Conservation (phyloP, 345 rosid genomes). For the Rhizophora mangle region DNA sequence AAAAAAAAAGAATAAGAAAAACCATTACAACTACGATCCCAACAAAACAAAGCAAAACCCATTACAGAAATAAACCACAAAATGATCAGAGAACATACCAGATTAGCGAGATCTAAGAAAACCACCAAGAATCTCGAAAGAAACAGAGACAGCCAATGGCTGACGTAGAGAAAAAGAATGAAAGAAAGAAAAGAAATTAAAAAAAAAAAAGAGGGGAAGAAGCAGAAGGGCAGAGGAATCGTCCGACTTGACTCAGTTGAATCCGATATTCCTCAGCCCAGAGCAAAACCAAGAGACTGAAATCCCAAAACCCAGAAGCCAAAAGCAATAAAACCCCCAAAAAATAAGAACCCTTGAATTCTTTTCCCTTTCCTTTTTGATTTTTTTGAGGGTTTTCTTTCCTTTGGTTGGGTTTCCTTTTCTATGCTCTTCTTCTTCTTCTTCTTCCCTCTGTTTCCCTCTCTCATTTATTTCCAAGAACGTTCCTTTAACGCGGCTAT, state of each 20-base stretch:
- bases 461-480: neutral
- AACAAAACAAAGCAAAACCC: neutral
- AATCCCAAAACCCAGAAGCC: neutral
- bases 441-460: no score
- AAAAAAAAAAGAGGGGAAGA: neutral
- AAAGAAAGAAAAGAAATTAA: neutral
- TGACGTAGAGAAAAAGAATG: no score
- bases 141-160: neutral
- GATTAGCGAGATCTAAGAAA: slow-evolving; percentile 35
- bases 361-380: neutral
- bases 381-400: neutral
- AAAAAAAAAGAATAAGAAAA: neutral
- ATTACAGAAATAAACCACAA: no score
- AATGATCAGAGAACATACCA: slow-evolving; percentile 29
- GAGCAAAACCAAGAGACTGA: neutral
- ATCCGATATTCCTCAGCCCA: neutral
- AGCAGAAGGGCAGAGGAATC: slow-evolving; percentile 10
- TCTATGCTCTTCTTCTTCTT: no score
- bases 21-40: neutral
- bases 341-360: neutral
- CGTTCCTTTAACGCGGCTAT: slow-evolving; percentile 20
- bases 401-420: no score
- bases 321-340: neutral
- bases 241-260: slow-evolving; percentile 30
- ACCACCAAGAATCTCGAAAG: neutral